These are phyloP conservation scores for Platismatia glauca DNA, from an alignment of 495 filamentous ascomycete species.

Conservation along the genomic window DNA sequence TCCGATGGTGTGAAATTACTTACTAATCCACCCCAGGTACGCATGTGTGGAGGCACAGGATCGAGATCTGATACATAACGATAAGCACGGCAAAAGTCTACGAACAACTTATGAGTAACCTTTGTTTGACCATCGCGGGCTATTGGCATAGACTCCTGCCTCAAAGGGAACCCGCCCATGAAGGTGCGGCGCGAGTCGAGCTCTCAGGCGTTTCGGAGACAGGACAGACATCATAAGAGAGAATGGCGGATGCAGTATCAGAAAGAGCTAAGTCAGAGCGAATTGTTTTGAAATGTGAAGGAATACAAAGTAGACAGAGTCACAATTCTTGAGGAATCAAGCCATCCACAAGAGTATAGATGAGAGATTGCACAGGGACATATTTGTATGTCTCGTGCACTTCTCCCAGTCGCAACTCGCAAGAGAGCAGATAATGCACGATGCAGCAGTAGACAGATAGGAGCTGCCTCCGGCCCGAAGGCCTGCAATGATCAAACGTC, in stretches of 20 bases:
- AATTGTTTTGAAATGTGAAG: neutral
- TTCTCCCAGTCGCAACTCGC: neutral
- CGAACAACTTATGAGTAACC: slow-evolving; percentile 19
- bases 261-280: neutral
- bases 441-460: neutral
- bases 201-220: slow-evolving; percentile 29
- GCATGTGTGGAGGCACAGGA: slow-evolving; percentile 35
- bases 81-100: neutral
- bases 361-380: neutral
- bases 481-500: neutral
- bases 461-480: slow-evolving; percentile 1
- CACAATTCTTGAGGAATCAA: neutral
- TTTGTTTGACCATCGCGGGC: slow-evolving; percentile 37
- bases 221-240: slow-evolving; percentile 28
- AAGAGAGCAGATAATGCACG: slow-evolving; percentile 7
- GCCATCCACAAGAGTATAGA: neutral
- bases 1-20: neutral
- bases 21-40: slow-evolving; percentile 35
- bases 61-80: slow-evolving; percentile 33
- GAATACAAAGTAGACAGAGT: neutral
- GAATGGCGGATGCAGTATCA: neutral
- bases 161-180: slow-evolving; percentile 31
- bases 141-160: slow-evolving; percentile 33
- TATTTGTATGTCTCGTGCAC: slow-evolving; percentile 5
- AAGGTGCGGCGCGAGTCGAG: slow-evolving; percentile 30